Conservation (phyloP, 257 asterid genomes). For the Fraxinus quadrangulata region DNA sequence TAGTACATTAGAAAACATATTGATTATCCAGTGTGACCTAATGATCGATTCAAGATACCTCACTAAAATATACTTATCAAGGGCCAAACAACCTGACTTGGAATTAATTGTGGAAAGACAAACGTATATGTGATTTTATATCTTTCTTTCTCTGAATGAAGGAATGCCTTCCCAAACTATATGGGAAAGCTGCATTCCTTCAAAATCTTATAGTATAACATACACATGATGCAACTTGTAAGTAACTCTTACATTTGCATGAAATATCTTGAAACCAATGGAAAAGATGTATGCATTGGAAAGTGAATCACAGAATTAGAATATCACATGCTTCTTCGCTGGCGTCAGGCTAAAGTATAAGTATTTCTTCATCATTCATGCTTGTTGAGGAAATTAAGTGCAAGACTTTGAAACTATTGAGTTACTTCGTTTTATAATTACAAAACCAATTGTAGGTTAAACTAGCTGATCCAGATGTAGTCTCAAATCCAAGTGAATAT, state of each 20-base stretch:
- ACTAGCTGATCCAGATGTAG: slow-evolving; percentile 93
- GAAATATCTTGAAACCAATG: slow-evolving; percentile 2
- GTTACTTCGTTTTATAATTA: slow-evolving; percentile 7
- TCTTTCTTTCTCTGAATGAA: background rate
- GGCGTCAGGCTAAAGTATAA: slow-evolving; percentile 15
- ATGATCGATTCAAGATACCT: slow-evolving; percentile 8
- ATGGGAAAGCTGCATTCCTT: background rate
- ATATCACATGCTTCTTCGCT: background rate
- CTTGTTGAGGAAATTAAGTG: slow-evolving; percentile 10
- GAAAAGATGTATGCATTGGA: slow-evolving; percentile 1
- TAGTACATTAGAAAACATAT: slow-evolving; percentile 5
- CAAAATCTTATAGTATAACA: background rate
- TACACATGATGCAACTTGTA: background rate
- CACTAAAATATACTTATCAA: background rate
- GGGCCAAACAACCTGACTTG: background rate
- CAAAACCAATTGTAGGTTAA: slow-evolving; percentile 52
- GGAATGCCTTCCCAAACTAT: background rate
- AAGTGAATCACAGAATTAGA: background rate
- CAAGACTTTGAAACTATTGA: slow-evolving; percentile 7
- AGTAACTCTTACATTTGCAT: background rate
- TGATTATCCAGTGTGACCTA: slow-evolving; percentile 6
- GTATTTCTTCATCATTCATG: slow-evolving; percentile 17
- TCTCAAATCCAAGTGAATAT: slow-evolving; percentile 87
- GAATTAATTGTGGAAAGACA: background rate
- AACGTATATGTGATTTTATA: background rate